Percentiles rank a stretch among this genome's conserved stretches.
Conservation (phyloP, 345 rosid genomes). For the Corchorus olitorius region DNA sequence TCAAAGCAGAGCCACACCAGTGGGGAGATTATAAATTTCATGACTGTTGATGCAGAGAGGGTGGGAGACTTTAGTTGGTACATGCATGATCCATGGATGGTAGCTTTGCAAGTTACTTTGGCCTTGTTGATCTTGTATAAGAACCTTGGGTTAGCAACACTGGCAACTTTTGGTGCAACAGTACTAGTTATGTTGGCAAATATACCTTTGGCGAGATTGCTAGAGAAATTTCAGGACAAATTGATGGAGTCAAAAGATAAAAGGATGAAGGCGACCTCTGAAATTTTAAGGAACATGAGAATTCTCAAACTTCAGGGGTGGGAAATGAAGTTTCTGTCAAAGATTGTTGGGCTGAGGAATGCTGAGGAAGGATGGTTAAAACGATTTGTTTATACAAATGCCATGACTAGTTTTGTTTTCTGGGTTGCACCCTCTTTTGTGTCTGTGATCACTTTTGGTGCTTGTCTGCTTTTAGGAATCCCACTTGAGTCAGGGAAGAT, state of each 20-base stretch:
- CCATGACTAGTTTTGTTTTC: constrained; percentile 34
- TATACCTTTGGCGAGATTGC: constrained; percentile 51
- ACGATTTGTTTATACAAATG: constrained; percentile 38
- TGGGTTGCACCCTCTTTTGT: constrained; percentile 60
- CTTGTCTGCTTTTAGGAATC: constrained; percentile 46
- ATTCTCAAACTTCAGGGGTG: constrained; percentile 80
- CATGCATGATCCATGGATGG: constrained; percentile 61
- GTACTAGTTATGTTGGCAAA: constrained; percentile 48
- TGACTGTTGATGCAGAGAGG: constrained; percentile 62
- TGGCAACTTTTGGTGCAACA: constrained; percentile 49
- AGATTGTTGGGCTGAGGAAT: constrained; percentile 40
- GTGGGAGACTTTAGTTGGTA: constrained; percentile 51
- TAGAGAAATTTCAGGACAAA: constrained; percentile 50
- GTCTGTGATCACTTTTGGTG: constrained; percentile 50
- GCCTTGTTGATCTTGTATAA: constrained; percentile 53
- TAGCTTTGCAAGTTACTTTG: constrained; percentile 51
- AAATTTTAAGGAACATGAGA: constrained; percentile 68
- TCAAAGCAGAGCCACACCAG: constrained; percentile 54
- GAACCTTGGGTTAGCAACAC: constrained; percentile 55
- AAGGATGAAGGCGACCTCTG: constrained; percentile 64
- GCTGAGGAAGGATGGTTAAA: constrained; percentile 56
- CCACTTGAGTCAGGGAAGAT: constrained; percentile 63
- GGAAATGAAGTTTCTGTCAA: constrained; percentile 62
- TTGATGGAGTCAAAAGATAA: constrained; percentile 64
- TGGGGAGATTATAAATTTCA: constrained; percentile 67